Evolutionary conservation across 495 filamentous ascomycete genomes (phyloP), one percentile per base, ranked within the genome.

Genomic region (Talaromyces ruber): DNA sequence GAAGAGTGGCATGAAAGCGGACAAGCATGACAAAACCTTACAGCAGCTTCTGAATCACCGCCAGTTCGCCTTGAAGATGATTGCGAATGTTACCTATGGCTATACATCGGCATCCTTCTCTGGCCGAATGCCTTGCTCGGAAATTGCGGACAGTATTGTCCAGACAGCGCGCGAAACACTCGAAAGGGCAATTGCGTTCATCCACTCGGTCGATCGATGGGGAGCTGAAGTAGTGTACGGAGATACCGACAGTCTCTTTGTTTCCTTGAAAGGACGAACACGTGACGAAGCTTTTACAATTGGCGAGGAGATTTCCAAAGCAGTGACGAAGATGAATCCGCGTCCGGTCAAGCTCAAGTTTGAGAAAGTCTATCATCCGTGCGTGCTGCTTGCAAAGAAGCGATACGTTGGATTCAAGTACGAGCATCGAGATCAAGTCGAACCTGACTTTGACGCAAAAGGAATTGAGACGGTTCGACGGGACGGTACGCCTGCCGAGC

Each of bases 351-450:
- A 97, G 73, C 86, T 98, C 62, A 97, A 97, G 70, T 97, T 98
- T 68, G 95, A 98, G 74, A 98, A 98, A 67, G 94, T 98, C 12
- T 98, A 98, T 72, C 87, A 92, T 58, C 95, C 94, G 0, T 97
- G 93, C 67, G 85, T 97, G 1, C 82, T 98, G 3, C 83, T 98
- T 0, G 91, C 95, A 25, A 98, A 98, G 77, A 98, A 98, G 73
- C 89, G 94, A 39, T 98, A 98, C 68, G 95, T 97, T 37, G 94
- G 94, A 24, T 97, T 96, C 79, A 97, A 96, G 70, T 98, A 95
- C 74, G 94, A 98, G 69, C 83, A 81, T 63, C 84, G 82, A 26
- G 74, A 82, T 18, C 93, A 98, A 70, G 78, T 71, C 21, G 85
- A 89, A 64, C 95, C 94, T 22, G 91, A 95, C 21, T 98, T 98